A percentile compares a stretch with the other conserved stretches of the same genome.
Conservation (phyloP, 768 basidiomycete species). For the Porphyrellus cyaneotinctus region DNA sequence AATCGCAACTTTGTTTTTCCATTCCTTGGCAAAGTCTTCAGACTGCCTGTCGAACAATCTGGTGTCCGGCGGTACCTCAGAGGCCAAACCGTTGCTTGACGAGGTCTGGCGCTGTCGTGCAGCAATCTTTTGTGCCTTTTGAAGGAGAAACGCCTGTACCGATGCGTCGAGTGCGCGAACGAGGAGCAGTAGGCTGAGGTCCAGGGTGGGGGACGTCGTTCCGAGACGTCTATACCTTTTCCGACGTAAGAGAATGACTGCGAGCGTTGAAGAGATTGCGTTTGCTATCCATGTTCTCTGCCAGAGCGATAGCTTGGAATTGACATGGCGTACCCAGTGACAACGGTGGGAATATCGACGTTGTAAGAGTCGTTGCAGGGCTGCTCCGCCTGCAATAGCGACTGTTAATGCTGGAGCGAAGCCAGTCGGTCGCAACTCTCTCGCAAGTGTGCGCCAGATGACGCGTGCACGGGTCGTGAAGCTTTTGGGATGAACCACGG, state of each 20-base stretch:
- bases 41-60: conserved; percentile 4
- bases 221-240: conserved; percentile 30
- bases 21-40: conserved; percentile 27
- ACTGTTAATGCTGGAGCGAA: conserved; percentile 68
- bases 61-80: not conserved
- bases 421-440: conserved; percentile 57
- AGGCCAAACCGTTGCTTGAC: not conserved
- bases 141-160: conserved; percentile 48
- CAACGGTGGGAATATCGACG: not conserved
- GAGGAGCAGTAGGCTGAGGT: conserved; percentile 62
- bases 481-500: conserved; percentile 21
- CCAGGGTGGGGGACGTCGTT: conserved; percentile 52
- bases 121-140: conserved; percentile 9
- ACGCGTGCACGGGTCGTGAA: conserved; percentile 16
- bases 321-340: not conserved
- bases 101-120: not conserved
- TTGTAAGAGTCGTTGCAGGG: conserved; percentile 40
- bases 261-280: conserved; percentile 51
- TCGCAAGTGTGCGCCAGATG: conserved; percentile 39
- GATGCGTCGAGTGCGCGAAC: conserved; percentile 67
- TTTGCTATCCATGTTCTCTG: conserved; percentile 60
- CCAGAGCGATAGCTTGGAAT: conserved; percentile 32
- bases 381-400: conserved; percentile 59
- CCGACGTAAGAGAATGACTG: conserved; percentile 53
- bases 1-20: conserved; percentile 36